A percentile compares a stretch with the other conserved stretches of the same genome.
phyloP scores from a whole-genome alignment of 1,284 basidiomycete species.

The Cryptococcus jaspeensis region DNA sequence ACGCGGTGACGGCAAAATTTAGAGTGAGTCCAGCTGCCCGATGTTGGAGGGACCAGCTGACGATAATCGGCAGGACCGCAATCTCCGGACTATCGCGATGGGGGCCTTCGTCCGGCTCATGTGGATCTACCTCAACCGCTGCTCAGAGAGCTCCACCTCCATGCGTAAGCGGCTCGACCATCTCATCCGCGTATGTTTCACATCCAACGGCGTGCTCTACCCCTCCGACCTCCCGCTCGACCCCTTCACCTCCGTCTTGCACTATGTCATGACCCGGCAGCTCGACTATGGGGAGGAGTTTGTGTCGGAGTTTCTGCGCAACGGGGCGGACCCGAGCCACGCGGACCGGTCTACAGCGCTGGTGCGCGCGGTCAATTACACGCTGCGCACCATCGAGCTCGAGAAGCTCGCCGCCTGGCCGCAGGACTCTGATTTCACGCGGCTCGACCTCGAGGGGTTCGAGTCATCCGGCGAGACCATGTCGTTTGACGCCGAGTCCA shows the following conservation, averaged over 20 bases:
- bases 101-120: constrained; percentile 80
- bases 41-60: constrained; percentile 2
- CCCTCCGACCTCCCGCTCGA: constrained; percentile 75
- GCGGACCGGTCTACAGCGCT: constrained; percentile 74
- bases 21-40: constrained; percentile 60
- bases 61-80: constrained; percentile 65
- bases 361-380: constrained; percentile 72
- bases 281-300: constrained; percentile 83
- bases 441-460: constrained; percentile 59
- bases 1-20: constrained; percentile 68
- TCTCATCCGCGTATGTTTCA: constrained; percentile 77
- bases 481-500: constrained; percentile 58
- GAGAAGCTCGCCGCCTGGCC: constrained; percentile 77
- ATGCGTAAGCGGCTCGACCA: constrained; percentile 74
- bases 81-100: constrained; percentile 68
- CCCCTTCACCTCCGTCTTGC: constrained; percentile 73
- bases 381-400: constrained; percentile 68
- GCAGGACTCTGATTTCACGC: constrained; percentile 66
- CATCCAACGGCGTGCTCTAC: constrained; percentile 62
- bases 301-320: constrained; percentile 68
- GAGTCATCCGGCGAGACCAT: constrained; percentile 66
- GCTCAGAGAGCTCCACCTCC: constrained; percentile 77
- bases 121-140: constrained; percentile 94
- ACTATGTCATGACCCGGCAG: constrained; percentile 80
- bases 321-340: constrained; percentile 54